These are phyloP conservation scores for Fusarium sp. DNA, from an alignment of 2,329 filamentous ascomycete species.

Conservation along the genomic window DNA sequence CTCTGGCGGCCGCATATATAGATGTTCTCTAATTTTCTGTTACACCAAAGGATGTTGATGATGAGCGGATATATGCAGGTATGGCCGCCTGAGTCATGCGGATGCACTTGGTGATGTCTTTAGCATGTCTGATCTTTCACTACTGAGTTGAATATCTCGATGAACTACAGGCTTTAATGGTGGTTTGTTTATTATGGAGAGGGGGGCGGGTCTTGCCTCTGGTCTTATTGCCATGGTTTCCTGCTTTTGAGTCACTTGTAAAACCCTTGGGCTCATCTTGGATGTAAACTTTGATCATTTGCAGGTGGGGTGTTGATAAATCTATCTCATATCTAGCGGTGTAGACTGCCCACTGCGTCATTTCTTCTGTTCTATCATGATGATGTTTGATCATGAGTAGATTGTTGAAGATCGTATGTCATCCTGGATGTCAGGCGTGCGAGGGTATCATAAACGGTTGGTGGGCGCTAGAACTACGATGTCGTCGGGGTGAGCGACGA, in stretches of 20 bases:
- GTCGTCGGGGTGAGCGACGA: not conserved
- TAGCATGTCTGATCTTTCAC: not conserved
- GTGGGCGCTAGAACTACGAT: not conserved
- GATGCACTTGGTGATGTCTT: not conserved
- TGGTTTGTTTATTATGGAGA: not conserved
- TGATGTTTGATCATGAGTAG: not conserved
- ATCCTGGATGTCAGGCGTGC: too few relatives aligned
- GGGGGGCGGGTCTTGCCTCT: not conserved
- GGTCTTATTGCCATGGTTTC: not conserved
- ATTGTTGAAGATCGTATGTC: not conserved
- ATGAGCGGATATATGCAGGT: not conserved
- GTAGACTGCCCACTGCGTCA: not conserved
- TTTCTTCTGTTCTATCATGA: not conserved
- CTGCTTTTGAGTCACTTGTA: not conserved
- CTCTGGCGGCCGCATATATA: not conserved
- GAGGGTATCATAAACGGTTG: not conserved
- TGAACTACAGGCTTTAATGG: not conserved
- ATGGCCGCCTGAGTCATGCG: constrained; percentile 21
- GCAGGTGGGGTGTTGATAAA: constrained; percentile 2
- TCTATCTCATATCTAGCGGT: not conserved
- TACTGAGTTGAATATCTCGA: not conserved
- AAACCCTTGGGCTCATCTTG: not conserved
- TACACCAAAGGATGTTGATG: not conserved
- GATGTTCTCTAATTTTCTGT: not conserved
- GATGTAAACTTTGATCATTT: not conserved